Base-by-base conservation (phyloP, 495 filamentous ascomycete species). In the Penicillium arizonense region DNA sequence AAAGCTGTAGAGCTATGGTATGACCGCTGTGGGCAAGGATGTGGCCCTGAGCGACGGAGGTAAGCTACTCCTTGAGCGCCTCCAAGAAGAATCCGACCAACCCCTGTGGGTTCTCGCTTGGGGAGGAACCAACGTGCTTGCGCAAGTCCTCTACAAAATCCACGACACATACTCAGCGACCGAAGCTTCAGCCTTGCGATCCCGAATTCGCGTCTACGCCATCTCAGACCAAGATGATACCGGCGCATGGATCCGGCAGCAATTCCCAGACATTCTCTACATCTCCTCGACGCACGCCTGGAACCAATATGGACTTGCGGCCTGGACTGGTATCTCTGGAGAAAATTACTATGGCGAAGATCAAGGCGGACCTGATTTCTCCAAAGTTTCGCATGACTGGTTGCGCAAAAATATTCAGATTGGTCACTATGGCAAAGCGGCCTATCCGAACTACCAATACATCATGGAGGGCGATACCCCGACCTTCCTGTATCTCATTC, bases 201-300 rank as follows among this genome's bases (percentile, higher is more conserved):
- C 69, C 7, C 71, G 70, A 44, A 53, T 79, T 0, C 70, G 76
- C 30, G 67, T 79, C 23, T 79, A 79, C 52, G 59, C 77, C 24
- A 74, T 78, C 36, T 75, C 71, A 8, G 76, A 78, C 57, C 77
- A 79, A 54, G 77, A 80, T 51, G 70, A 80, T 49, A 74, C 74
- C 0, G 75, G 73, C 0, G 49, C 67, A 4, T 80, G 77, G 77
- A 75, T 79, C 42, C 72, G 76, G 1, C 50, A 62, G 21, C 62
- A 68, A 8, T 79, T 67, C 55, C 73, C 76, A 0, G 71, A 73
- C 32, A 53, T 79, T 21, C 75, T 75, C 56, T 78, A 76, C 57
- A 78, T 79, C 41, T 59, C 55, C 7, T 75, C 72, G 12, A 56
- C 72, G 4, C 74, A 78, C 50, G 77, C 69, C 28, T 80, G 72